A percentile compares a stretch with the other conserved stretches of the same genome.
These are phyloP conservation scores for Torrubiella hemipterigena DNA, from an alignment of 2,329 filamentous ascomycete species.

Conservation along the genomic window DNA sequence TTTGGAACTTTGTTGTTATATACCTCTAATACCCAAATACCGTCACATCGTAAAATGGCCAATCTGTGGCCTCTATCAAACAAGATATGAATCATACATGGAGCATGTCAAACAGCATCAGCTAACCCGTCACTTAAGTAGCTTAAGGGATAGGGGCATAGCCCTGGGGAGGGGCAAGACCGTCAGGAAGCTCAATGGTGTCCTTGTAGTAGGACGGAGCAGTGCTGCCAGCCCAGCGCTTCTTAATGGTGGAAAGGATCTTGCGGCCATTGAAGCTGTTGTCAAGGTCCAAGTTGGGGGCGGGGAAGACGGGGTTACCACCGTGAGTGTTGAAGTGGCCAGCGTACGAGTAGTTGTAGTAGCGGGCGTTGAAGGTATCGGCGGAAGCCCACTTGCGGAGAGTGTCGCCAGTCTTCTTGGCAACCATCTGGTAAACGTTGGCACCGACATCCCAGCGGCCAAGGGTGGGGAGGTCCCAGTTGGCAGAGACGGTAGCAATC, in stretches of 20 bases:
- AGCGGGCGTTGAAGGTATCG: slow-evolving; percentile 25
- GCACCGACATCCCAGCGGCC: slow-evolving; percentile 62
- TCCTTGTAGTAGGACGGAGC: slow-evolving; percentile 30
- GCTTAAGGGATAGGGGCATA: slow-evolving; percentile 15
- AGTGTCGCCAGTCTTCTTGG: slow-evolving; percentile 45
- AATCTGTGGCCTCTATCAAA: too few relatives aligned
- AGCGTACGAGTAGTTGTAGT: slow-evolving; percentile 42
- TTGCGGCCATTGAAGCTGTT: slow-evolving; percentile 17
- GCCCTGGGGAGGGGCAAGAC: slow-evolving; percentile 27
- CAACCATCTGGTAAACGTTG: slow-evolving; percentile 54
- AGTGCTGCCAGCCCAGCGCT: slow-evolving; percentile 23
- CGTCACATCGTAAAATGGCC: too few relatives aligned
- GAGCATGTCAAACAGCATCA: too few relatives aligned
- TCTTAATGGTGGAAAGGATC: slow-evolving; percentile 24
- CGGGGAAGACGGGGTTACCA: slow-evolving; percentile 22
- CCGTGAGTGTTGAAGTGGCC: slow-evolving; percentile 29
- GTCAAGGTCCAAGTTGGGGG: slow-evolving; percentile 25
- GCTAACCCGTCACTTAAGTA: too few relatives aligned
- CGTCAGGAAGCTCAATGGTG: slow-evolving; percentile 26
- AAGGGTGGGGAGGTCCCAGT: slow-evolving; percentile 58
- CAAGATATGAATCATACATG: too few relatives aligned
- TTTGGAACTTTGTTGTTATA: too few relatives aligned
- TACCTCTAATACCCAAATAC: too few relatives aligned
- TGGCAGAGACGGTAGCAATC: slow-evolving; percentile 54
- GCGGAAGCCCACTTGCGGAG: slow-evolving; percentile 24